phyloP scores from a whole-genome alignment of 441 rosid species.

The Jatropha podagrica region DNA sequence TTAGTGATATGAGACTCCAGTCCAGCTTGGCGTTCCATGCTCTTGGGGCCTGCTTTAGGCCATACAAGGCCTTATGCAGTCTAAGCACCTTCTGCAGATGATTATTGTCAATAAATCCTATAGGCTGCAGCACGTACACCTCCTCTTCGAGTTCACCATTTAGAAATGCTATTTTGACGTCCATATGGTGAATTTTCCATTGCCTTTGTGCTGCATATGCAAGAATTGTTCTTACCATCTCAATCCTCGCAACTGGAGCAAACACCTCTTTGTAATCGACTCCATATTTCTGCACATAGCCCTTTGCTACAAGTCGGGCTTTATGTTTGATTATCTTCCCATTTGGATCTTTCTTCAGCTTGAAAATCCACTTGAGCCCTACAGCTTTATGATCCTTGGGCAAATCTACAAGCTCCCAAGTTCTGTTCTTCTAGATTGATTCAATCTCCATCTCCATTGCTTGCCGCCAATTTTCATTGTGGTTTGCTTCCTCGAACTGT shows the following conservation, averaged over 20 bases:
- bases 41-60: slow-evolving; percentile 6
- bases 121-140: not conserved
- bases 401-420: slow-evolving; percentile 7
- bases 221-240: no score
- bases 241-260: no score
- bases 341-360: slow-evolving; percentile 7
- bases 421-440: not conserved
- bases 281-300: no score
- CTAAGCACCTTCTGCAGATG: not conserved
- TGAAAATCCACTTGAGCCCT: slow-evolving; percentile 10
- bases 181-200: no score
- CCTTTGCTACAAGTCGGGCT: no score
- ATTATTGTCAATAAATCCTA: slow-evolving; percentile 2
- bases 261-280: no score
- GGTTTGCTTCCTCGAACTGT: slow-evolving; percentile 1
- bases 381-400: not conserved
- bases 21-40: no score
- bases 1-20: no score
- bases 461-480: slow-evolving; percentile 9
- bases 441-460: slow-evolving; percentile 1
- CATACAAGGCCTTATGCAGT: not conserved
- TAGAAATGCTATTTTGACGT: no score
- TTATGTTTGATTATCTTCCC: not conserved
- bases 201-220: no score
- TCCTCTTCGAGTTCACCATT: no score